phyloP scores from a whole-genome alignment of 2,329 filamentous ascomycete species.

The Fusarium ramigenum region DNA sequence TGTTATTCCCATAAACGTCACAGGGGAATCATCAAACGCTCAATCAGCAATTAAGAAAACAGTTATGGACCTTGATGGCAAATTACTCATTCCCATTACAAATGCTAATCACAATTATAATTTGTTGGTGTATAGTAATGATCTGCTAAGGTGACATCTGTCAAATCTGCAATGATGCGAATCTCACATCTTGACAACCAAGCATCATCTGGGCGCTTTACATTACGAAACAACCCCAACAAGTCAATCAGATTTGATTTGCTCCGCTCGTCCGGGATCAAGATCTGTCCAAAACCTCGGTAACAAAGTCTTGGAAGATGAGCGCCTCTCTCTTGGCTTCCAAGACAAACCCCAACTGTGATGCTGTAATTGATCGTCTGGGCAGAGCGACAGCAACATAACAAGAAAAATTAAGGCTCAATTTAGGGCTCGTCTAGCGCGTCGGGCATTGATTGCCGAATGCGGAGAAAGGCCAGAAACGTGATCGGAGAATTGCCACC shows the following conservation, averaged over 20 bases:
- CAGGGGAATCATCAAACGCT: neutral
- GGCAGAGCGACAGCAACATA: neutral
- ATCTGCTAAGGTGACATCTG: neutral
- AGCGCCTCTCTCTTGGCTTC: neutral
- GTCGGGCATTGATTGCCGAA: conserved; percentile 1
- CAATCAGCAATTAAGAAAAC: fast-evolving
- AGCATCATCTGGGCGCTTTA: neutral
- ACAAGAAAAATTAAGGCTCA: neutral
- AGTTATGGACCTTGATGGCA: neutral
- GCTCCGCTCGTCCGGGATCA: neutral
- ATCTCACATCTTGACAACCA: neutral
- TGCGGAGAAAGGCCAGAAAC: conserved; percentile 7
- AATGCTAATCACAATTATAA: neutral
- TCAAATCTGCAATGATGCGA: neutral
- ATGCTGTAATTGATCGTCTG: neutral
- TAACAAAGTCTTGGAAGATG: neutral
- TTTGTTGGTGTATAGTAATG: neutral
- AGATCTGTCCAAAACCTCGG: conserved; percentile 6
- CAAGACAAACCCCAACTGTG: neutral
- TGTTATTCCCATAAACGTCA: neutral
- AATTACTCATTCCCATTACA: neutral
- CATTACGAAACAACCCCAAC: neutral
- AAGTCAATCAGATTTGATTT: neutral
- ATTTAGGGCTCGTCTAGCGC: neutral
- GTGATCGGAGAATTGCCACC: neutral